Conservation (phyloP, 2,329 filamentous ascomycete species). For the Albifimbria verrucaria region DNA sequence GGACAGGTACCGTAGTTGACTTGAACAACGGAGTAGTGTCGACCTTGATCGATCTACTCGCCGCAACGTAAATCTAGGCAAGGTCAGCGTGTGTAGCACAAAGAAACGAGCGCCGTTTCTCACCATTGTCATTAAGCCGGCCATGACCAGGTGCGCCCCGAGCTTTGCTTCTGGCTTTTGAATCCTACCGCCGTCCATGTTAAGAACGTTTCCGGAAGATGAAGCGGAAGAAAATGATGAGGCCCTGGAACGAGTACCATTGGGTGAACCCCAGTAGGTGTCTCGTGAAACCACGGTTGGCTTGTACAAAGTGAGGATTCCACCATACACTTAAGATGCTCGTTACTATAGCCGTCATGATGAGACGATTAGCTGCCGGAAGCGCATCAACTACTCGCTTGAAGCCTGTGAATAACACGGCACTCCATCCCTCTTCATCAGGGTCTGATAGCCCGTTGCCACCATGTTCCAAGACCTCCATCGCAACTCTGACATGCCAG, state of each 20-base stretch:
- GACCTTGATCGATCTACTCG: constrained; percentile 45
- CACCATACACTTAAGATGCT: constrained; percentile 59
- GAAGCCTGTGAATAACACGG: constrained; percentile 10
- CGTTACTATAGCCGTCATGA: constrained; percentile 45
- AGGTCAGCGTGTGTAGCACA: constrained; percentile 15
- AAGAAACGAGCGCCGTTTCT: constrained; percentile 20
- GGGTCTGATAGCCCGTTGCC: constrained; percentile 31
- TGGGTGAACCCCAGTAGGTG: constrained; percentile 58
- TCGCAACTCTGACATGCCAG: constrained; percentile 44
- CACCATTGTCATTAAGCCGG: constrained; percentile 51
- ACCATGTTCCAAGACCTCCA: constrained; percentile 18
- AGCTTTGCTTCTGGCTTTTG: constrained; percentile 39
- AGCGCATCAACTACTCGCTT: constrained; percentile 23
- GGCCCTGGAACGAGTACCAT: constrained; percentile 64
- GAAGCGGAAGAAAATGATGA: constrained; percentile 55
- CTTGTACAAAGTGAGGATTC: constrained; percentile 65
- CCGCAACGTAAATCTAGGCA: constrained; percentile 41
- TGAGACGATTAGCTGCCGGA: constrained; percentile 36
- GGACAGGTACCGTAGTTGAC: constrained; percentile 16
- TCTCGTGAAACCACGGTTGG: constrained; percentile 55
- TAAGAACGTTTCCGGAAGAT: constrained; percentile 40
- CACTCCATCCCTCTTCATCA: constrained; percentile 21
- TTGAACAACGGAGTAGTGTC: constrained; percentile 56
- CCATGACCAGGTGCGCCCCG: constrained; percentile 53
- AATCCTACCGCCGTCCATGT: constrained; percentile 34